A percentile compares a stretch with the other conserved stretches of the same genome.
These are phyloP conservation scores for Thelonectria olida DNA, from an alignment of 2,329 filamentous ascomycete genomes.

Conservation along the genomic window DNA sequence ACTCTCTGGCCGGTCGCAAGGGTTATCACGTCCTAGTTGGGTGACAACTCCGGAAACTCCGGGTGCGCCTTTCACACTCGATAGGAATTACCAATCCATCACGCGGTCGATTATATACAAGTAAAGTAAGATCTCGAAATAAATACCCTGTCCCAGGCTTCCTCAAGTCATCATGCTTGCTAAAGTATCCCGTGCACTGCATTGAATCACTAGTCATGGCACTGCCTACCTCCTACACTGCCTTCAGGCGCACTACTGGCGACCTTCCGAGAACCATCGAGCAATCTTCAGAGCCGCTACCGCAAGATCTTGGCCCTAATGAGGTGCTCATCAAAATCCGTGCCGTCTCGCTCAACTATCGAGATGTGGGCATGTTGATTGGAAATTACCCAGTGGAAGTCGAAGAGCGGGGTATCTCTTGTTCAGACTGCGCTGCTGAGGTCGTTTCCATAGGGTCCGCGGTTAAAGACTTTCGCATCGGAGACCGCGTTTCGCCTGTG, in stretches of 20 bases:
- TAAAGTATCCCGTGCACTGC: too few relatives aligned
- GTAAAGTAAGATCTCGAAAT: too few relatives aligned
- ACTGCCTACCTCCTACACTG: not conserved
- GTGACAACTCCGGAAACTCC: too few relatives aligned
- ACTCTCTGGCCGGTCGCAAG: too few relatives aligned
- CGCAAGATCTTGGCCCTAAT: conserved; percentile 6
- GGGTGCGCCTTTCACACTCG: too few relatives aligned
- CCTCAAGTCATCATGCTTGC: too few relatives aligned
- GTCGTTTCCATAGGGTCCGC: conserved; percentile 32
- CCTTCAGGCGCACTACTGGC: not conserved
- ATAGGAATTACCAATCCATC: too few relatives aligned
- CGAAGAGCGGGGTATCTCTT: conserved; percentile 26
- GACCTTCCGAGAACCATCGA: not conserved
- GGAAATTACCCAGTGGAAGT: conserved; percentile 32
- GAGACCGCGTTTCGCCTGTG: conserved; percentile 24
- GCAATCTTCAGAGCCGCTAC: not conserved
- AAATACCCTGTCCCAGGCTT: too few relatives aligned
- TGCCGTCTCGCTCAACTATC: conserved; percentile 31
- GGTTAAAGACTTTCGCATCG: conserved; percentile 31
- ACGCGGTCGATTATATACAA: too few relatives aligned
- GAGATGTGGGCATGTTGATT: conserved; percentile 40
- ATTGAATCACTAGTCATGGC: not conserved
- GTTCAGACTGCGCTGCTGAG: conserved; percentile 24
- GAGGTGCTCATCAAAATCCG: conserved; percentile 32
- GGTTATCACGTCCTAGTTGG: too few relatives aligned